Percentiles rank a stretch among this genome's conserved stretches.
These are phyloP conservation scores for Hortaea werneckii DNA, from an alignment of 2,329 filamentous ascomycete species.

Conservation along the genomic window DNA sequence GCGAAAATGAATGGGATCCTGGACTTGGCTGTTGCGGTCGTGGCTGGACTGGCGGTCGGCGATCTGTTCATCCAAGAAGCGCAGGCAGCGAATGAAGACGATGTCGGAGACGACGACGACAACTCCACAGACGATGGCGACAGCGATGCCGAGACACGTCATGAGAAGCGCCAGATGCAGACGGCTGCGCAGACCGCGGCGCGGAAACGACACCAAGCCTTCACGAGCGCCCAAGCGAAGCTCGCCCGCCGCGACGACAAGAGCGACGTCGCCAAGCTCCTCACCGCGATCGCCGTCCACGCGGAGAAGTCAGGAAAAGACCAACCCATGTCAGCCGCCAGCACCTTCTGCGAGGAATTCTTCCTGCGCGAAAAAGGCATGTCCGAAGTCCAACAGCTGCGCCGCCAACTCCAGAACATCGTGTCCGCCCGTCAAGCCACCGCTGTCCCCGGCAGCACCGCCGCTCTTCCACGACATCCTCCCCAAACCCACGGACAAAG, in stretches of 20 bases:
- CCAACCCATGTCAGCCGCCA: constrained; percentile 42
- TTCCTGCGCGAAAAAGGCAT: constrained; percentile 84
- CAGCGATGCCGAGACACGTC: constrained; percentile 7
- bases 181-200: constrained; percentile 50
- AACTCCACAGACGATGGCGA: constrained; percentile 25
- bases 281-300: constrained; percentile 82
- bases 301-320: constrained; percentile 51
- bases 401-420: constrained; percentile 71
- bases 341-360: constrained; percentile 63
- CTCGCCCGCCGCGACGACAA: constrained; percentile 73
- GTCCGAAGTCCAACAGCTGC: constrained; percentile 73
- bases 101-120: constrained; percentile 29
- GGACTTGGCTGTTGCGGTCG: constrained; percentile 76
- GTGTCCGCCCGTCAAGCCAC: constrained; percentile 40
- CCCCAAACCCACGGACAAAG: constrained; percentile 52
- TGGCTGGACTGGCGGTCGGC: constrained; percentile 77
- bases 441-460: not conserved
- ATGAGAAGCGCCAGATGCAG: constrained; percentile 41
- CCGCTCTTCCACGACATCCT: constrained; percentile 28
- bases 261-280: constrained; percentile 80
- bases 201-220: constrained; percentile 53
- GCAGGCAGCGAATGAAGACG: constrained; percentile 47
- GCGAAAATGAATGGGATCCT: constrained; percentile 74
- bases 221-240: constrained; percentile 63
- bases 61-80: constrained; percentile 80